Conservation (phyloP, 495 filamentous ascomycete species). For the Poronia punctata region DNA sequence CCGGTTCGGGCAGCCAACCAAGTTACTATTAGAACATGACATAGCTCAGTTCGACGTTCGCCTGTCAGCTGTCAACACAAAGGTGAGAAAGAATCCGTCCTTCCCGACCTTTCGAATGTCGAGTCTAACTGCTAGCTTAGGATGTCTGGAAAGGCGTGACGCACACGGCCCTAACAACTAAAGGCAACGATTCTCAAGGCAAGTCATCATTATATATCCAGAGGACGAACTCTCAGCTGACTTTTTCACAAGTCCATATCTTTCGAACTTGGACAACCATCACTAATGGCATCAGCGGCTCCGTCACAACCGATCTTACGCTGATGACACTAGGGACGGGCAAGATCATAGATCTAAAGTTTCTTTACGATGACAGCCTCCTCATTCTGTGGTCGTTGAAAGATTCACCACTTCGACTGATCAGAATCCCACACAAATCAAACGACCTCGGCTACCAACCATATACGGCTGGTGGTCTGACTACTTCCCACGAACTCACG, state of each 20-base stretch:
- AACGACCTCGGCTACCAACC: slow-evolving; percentile 18
- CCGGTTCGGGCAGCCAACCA: slow-evolving; percentile 39
- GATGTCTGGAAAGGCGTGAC: slow-evolving; percentile 18
- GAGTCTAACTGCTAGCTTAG: slow-evolving; percentile 21
- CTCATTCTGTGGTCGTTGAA: slow-evolving; percentile 35
- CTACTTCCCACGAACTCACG: slow-evolving; percentile 18
- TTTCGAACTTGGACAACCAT: slow-evolving; percentile 33
- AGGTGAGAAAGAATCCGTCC: slow-evolving; percentile 18
- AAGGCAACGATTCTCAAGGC: slow-evolving; percentile 16
- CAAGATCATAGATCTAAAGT: slow-evolving; percentile 43
- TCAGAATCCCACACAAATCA: slow-evolving; percentile 23
- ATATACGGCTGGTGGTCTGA: slow-evolving; percentile 11
- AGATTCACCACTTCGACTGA: slow-evolving; percentile 19
- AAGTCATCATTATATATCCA: background rate
- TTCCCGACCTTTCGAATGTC: background rate
- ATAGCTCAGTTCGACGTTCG: slow-evolving; percentile 35
- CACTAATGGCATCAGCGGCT: slow-evolving; percentile 36
- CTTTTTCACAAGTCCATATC: slow-evolving; percentile 34
- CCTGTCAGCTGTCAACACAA: slow-evolving; percentile 21
- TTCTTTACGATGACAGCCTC: slow-evolving; percentile 35
- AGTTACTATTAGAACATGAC: slow-evolving; percentile 27
- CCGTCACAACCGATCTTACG: slow-evolving; percentile 22
- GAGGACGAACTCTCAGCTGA: background rate
- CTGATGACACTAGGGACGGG: slow-evolving; percentile 33
- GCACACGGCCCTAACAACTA: slow-evolving; percentile 28